Percentiles rank a stretch among this genome's conserved stretches.
phyloP scores from a whole-genome alignment of 371 early-diverging fungal genomes.

The Apophysomyces variabilis region DNA sequence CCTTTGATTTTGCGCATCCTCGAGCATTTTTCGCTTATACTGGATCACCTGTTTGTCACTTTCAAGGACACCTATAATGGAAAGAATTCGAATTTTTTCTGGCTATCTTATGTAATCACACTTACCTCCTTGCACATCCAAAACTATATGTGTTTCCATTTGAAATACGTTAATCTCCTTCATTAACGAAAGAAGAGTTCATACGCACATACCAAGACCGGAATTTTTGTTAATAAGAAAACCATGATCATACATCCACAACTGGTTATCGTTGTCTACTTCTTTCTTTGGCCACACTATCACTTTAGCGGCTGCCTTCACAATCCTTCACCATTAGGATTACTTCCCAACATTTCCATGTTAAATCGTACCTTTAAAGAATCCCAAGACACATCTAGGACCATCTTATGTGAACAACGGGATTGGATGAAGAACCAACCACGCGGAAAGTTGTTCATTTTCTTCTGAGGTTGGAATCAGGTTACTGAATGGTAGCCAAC shows the following conservation, averaged over 20 bases:
- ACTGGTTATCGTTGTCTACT: conserved; percentile 35
- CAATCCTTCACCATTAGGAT: neutral
- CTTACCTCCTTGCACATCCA: conserved; percentile 52
- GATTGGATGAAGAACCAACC: conserved; percentile 59
- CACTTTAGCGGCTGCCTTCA: conserved; percentile 44
- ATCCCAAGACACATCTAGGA: conserved; percentile 46
- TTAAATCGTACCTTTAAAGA: conserved; percentile 43
- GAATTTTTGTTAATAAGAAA: conserved; percentile 38
- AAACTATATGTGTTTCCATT: conserved; percentile 22
- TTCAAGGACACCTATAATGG: conserved; percentile 32
- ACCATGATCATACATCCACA: conserved; percentile 39
- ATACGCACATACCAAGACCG: conserved; percentile 39
- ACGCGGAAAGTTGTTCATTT: conserved; percentile 48
- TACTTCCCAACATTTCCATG: neutral
- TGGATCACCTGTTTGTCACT: conserved; percentile 54
- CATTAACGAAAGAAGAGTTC: conserved; percentile 27
- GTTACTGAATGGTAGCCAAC: too few relatives aligned
- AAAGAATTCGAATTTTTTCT: neutral
- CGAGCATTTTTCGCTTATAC: conserved; percentile 50
- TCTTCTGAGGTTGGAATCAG: neutral
- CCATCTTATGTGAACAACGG: conserved; percentile 46
- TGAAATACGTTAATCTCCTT: conserved; percentile 20
- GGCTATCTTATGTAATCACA: too few relatives aligned
- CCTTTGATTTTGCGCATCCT: conserved; percentile 51
- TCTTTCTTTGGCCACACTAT: conserved; percentile 46